Evolutionary conservation across 2,329 filamentous ascomycete species (phyloP).

Genomic region (Curvularia sp.): DNA sequence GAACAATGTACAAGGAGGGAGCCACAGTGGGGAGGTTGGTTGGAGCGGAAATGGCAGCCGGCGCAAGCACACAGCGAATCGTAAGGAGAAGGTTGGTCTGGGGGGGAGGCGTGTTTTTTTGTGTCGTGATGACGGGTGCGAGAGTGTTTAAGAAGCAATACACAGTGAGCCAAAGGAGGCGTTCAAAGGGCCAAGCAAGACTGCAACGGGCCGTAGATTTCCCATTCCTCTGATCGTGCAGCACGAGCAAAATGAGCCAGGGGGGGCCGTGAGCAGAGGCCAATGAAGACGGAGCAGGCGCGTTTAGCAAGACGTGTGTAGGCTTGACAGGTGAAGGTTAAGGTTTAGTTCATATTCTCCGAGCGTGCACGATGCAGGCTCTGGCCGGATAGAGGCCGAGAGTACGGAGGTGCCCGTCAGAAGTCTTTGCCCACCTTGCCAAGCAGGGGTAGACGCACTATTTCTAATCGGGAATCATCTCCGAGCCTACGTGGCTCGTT

Average conservation of each 20-base stretch:
- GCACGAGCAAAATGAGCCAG: conserved; percentile 33
- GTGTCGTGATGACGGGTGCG: conserved; percentile 38
- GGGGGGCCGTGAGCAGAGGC: conserved; percentile 37
- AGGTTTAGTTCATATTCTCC: conserved; percentile 51
- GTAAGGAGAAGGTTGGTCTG: conserved; percentile 22
- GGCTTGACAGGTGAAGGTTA: conserved; percentile 49
- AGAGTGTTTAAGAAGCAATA: conserved; percentile 40
- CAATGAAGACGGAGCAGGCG: conserved; percentile 38
- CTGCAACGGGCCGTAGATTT: conserved; percentile 53
- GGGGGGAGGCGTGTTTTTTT: conserved; percentile 15
- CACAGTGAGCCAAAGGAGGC: conserved; percentile 37
- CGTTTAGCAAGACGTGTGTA: conserved; percentile 42
- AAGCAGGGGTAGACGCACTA: no score
- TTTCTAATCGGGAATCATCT: no score
- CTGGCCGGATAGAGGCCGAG: conserved; percentile 31
- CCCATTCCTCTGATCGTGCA: conserved; percentile 45
- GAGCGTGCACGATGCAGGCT: conserved; percentile 41
- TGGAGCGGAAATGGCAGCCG: conserved; percentile 23
- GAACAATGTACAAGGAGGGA: conserved; percentile 32
- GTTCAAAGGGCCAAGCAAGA: conserved; percentile 45
- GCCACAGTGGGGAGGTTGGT: conserved; percentile 23
- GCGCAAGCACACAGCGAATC: conserved; percentile 45
- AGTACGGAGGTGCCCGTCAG: no score
- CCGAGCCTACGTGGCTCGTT: no score
- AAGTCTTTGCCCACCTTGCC: no score